Percentiles rank a stretch among this genome's conserved stretches.
phyloP scores from a whole-genome alignment of 441 rosid genomes.

The Flueggea neowawraea region DNA sequence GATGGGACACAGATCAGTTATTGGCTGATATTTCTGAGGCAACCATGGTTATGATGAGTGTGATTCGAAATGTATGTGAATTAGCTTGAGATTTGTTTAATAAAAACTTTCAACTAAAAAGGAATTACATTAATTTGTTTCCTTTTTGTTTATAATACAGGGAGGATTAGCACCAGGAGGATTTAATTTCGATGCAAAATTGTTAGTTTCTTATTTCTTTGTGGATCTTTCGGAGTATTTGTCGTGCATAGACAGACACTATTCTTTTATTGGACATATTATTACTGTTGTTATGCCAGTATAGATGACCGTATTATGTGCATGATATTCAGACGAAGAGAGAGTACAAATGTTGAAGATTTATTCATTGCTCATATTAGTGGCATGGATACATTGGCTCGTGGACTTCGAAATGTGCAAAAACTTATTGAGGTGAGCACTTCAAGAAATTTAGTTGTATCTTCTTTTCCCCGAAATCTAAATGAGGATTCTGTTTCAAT shows the following conservation, averaged over 20 bases:
- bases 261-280: no score
- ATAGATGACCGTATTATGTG: neutral
- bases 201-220: conserved; percentile 38
- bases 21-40: no score
- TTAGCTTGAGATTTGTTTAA: neutral
- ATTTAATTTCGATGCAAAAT: conserved; percentile 97
- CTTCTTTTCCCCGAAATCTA: neutral
- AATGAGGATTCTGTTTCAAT: neutral
- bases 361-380: conserved; percentile 85
- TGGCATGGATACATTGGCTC: conserved; percentile 97
- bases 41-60: no score
- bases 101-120: neutral
- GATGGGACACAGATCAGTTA: no score
- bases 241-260: no score
- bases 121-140: conserved; percentile 4
- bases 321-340: conserved; percentile 68
- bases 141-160: conserved; percentile 30
- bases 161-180: conserved; percentile 99
- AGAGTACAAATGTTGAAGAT: conserved; percentile 97
- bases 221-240: no score
- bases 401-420: conserved; percentile 87
- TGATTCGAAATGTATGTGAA: conserved; percentile 21
- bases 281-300: neutral
- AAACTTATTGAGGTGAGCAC: conserved; percentile 65
- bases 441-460: conserved; percentile 9